A percentile compares a stretch with the other conserved stretches of the same genome.
These are phyloP conservation scores for Rhodotorula sp. DNA, from an alignment of 1,284 basidiomycete genomes.

Conservation along the genomic window DNA sequence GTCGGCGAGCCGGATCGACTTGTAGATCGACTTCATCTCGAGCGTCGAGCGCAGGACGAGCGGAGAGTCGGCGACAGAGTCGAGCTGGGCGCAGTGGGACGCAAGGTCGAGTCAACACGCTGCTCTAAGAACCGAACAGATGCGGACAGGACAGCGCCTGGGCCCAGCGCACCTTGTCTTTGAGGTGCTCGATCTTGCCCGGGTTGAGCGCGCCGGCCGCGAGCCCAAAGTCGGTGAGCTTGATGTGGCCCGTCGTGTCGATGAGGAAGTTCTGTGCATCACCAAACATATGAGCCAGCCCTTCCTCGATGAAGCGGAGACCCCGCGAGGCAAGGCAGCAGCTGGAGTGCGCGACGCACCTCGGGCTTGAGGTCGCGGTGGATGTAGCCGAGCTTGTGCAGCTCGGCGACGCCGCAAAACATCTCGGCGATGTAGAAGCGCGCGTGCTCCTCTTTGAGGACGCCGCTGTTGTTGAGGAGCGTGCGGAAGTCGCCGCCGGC, in stretches of 20 bases:
- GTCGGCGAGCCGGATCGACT: constrained; percentile 85
- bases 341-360: constrained; percentile 55
- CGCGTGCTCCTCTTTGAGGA: constrained; percentile 92
- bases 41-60: constrained; percentile 88
- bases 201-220: constrained; percentile 97
- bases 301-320: no score
- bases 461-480: constrained; percentile 90
- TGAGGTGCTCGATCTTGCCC: constrained; percentile 89
- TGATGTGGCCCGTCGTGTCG: constrained; percentile 93
- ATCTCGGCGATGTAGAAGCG: constrained; percentile 94
- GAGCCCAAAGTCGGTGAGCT: constrained; percentile 96
- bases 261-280: constrained; percentile 86
- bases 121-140: neutral
- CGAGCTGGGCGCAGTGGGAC: constrained; percentile 62
- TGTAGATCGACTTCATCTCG: constrained; percentile 92
- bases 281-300: neutral
- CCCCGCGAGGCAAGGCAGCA: neutral
- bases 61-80: constrained; percentile 93
- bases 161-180: constrained; percentile 68
- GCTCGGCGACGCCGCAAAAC: constrained; percentile 85
- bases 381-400: constrained; percentile 93
- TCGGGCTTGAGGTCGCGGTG: constrained; percentile 98
- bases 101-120: neutral
- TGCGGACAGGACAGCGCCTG: neutral
- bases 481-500: constrained; percentile 95